Conservation (phyloP, 2,329 filamentous ascomycete species). For the Colletotrichum truncatum region DNA sequence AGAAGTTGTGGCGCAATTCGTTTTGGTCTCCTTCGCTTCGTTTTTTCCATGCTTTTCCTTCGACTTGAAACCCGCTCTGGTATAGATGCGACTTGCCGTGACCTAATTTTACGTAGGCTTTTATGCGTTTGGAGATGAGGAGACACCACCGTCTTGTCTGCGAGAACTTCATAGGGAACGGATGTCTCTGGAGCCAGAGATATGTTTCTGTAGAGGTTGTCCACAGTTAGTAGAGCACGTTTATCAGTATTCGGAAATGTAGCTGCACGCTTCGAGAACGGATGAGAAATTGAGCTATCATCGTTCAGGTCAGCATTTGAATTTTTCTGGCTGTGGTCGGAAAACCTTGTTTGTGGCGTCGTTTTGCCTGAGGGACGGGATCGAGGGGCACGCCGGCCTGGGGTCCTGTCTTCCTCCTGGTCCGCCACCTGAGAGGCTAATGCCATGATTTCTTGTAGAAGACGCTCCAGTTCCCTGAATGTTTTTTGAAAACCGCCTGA, state of each 20-base stretch:
- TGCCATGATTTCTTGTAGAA: conserved; percentile 55
- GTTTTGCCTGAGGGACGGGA: background rate
- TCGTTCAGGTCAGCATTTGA: conserved; percentile 13
- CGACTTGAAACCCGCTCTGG: conserved; percentile 27
- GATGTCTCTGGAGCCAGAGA: conserved; percentile 16
- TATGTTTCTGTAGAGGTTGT: conserved; percentile 18
- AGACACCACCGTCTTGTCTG: background rate
- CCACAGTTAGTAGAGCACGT: conserved; percentile 36
- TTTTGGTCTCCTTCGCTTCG: background rate
- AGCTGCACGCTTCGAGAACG: background rate
- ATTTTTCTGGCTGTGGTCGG: background rate
- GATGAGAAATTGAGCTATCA: background rate
- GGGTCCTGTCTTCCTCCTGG: conserved; percentile 35
- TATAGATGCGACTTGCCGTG: background rate
- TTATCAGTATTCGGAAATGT: conserved; percentile 7
- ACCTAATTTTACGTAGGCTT: background rate
- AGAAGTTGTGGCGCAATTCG: background rate
- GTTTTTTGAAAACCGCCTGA: conserved; percentile 43
- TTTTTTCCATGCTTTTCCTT: background rate
- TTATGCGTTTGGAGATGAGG: background rate
- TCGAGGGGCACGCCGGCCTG: background rate
- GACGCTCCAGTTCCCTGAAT: conserved; percentile 53
- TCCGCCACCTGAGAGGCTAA: conserved; percentile 52
- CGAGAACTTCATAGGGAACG: background rate
- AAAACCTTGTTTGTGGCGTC: background rate